Evolutionary conservation across 805 yeast genomes (phyloP), one percentile per base, ranked within the genome.

Genomic region (Candida parachauliodes): DNA sequence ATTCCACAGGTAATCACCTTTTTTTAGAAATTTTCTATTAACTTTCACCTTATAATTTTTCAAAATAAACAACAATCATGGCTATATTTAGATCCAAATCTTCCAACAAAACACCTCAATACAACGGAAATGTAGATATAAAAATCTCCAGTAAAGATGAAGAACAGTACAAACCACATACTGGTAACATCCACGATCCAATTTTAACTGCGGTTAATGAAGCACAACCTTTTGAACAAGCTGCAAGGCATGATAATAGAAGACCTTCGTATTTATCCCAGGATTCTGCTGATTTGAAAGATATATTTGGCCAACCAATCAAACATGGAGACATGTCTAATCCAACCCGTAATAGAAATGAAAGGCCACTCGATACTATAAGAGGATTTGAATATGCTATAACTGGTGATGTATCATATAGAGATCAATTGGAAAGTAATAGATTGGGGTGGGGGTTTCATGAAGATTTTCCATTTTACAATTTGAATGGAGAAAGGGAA

Each of bases 351-450:
- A 65, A 84, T 15, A 77, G 98, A 61, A 91, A 89, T 59, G 98
- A 93, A 64, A 78, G 98, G 53, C 98, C 98, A 4, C 68, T 93
- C 52, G 98, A 94, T 59, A 93, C 98, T 2, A 89, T 93, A 52
- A 74, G 98, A 50, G 74, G 86, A 4, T 93, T 93, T 61, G 98
- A 93, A 68, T 93, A 83, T 56, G 81, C 96, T 27, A 88, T 93
- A 46, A 87, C 96, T 5, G 96, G 96, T 36, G 98, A 91, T 59
- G 65, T 73, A 41, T 60, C 76, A 10, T 83, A 85, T 68, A 79
- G 81, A 37, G 93, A 87, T 40, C 88, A 85, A 51, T 70, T 88
- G 52, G 97, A 89, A 60, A 72, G 91, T 3, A 76, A 77, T 5
- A 68, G 77, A 14, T 73, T 83, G 31, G 98, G 97, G 11, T 89